Base-by-base conservation (phyloP, 2,329 filamentous ascomycete genomes). In the Coniochaeta sp. region DNA sequence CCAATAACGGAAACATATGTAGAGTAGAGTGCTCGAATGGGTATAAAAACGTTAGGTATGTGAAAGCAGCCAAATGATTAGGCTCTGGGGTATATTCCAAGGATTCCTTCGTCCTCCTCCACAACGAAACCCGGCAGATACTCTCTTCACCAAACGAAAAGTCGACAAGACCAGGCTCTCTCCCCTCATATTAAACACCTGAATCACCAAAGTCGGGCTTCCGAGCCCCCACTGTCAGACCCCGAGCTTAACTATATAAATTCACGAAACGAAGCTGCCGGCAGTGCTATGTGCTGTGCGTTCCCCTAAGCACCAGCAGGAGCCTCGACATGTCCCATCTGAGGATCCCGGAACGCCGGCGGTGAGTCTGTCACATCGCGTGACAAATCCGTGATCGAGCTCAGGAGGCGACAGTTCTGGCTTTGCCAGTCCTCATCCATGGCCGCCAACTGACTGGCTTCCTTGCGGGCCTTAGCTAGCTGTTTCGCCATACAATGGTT, bases 401-500 rank as follows among this genome's bases (percentile, higher is more conserved):
- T 64, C 36, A 68, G 64, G 57, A 68, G 65, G 17, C 62, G 60
- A 26, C 59, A 62, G 55, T 71, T 72, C 59, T 67, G 66, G n/a
- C 67, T 65, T 14, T 63, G 64, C 59, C 72, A 60, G 28, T 71
- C 68, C 19, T 71, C 63, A 56, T 70, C 67, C 22, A 70, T 65
- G 33, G 70, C 70, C 50, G 63, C 58, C 33, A 73, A 66, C 44
- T 69, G 67, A 33, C 64, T 64, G 28, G 69, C 63, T 4, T 63
- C 68, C 26, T 67, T 64, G 4, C 67, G 65, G 14, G 67, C 66
- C 60, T 69, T 73, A 71, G 67, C 67, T 57, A 73, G 64, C 71
- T 73, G 60, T 50, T 59, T 33, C 26, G 55, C 28, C 31, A 24
- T 31, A 59, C 47, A 54, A 59, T 17, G 11, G 62, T 66, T 64